Base-by-base conservation (phyloP, 129 eudicot genomes). In the Pittosporum tobira region DNA sequence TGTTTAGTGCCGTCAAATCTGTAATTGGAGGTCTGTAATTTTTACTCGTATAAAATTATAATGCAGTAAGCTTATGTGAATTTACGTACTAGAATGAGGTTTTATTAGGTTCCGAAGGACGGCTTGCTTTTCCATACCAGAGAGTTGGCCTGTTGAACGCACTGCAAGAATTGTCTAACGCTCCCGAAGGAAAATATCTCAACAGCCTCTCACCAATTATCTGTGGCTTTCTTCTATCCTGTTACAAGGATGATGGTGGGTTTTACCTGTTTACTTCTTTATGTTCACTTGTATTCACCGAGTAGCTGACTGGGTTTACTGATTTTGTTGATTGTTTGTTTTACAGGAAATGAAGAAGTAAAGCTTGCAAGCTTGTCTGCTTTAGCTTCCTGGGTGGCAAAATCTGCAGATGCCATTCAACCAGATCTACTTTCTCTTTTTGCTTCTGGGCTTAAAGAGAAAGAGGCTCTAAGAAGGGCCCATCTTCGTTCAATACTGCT, bases 111-210 rank as follows among this genome's bases (percentile, higher is more conserved):
- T 87, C 93, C n/a, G 99, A 87, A 74, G 99, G 99, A 44, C 75
- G 99, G 49, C 88, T 93, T 50, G 79, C 96, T 52, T 93, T 87
- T 81, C 99, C 99, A 14, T 93, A 93, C 75, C 99, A 93, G 76
- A 84, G 99, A 57, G 84, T 79, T 68, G 99, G 99, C 45, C 84
- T 87, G 99, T 67, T 87, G 40, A 75, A 71, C 68, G 86, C 93
- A 14, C 47, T 93, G 67, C 80, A 77, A 61, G 91, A 84, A 60
- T 26, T 93, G 61, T 81, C 99, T 7, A 64, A 26, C 57, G 81
- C 96, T 57, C 83, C 94, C 21, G 94, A 82, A 11, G 99, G 94
- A 43, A 93, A 87, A 72, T 76, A 79, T 63, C 66, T 81, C 36
- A 65, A 51, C 57, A 73, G 69, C 66, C 69, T 93, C 64, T 79